Base-by-base conservation (phyloP, 1,284 basidiomycete genomes). In the Trametes versicolor region DNA sequence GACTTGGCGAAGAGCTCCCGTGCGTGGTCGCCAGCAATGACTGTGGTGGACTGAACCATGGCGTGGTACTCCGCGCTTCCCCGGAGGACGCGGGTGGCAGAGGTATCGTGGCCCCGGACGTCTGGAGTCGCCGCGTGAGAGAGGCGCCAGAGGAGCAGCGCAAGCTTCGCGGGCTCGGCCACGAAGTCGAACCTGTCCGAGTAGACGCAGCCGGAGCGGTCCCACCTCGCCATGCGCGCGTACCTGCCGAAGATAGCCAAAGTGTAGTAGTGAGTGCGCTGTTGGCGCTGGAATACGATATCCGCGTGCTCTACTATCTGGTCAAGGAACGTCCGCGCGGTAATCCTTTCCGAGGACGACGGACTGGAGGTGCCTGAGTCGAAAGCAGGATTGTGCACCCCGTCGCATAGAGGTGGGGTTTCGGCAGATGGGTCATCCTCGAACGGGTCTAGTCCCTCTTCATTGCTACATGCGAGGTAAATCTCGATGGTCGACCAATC, bases 111-210 rank as follows among this genome's bases (percentile, higher is more conserved):
- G 21, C 65, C 65, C 9, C 56, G 62, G 0, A 41, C 13, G n/a
- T 29, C 55, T 3, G 37, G 37, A 1, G 43, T n/a, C 15, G 58
- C 29, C 23, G 50, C 19, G 34, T 57, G 62, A 19, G 37, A 23
- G 50, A 62, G 58, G 2, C 65, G 68, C 58, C 54, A 62, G 49
- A 68, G 39, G 59, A 70, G 63, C 0, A 48, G 47, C 12, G 29
- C 62, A 7, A 69, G 52, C 15, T 55, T 57, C 25, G 27, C 32
- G 0, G 65, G 62, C 1, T 64, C 41, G 5, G 41, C 9, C 15
- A 29, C 21, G 58, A 67, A 69, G 59, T 66, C 37, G 62, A 69
- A 60, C 47, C 50, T 48, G 21, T 60, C 32, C 1, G 58, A 41
- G n/a, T 55, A 49, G 51, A 61, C 21, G 27, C 29, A 21, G 21